Conservation (phyloP, 805 yeast species). For the Komagataella populi region DNA sequence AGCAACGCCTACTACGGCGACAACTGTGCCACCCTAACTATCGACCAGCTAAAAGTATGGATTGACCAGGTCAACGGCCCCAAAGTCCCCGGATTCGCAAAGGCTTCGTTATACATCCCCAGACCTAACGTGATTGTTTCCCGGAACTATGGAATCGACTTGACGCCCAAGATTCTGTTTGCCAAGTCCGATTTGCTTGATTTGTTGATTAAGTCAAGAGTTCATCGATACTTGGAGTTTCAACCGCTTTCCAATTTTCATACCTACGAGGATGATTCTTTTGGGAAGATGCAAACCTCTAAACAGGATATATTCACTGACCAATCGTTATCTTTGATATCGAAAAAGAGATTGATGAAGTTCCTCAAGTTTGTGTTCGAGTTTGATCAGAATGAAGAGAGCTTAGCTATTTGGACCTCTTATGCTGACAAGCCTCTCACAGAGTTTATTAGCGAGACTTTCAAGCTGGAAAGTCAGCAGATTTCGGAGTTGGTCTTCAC, state of each 20-base stretch:
- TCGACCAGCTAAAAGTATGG: slow-evolving; percentile 81
- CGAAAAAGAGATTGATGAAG: slow-evolving; percentile 81
- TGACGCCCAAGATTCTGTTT: slow-evolving; percentile 77
- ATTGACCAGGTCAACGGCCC: slow-evolving; percentile 50
- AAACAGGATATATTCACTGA: slow-evolving; percentile 92
- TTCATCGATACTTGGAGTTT: slow-evolving; percentile 84
- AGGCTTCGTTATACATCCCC: slow-evolving; percentile 76
- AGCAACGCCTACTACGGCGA: slow-evolving; percentile 82
- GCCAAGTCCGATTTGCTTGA: slow-evolving; percentile 81
- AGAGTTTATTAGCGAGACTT: slow-evolving; percentile 46
- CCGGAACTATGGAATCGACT: slow-evolving; percentile 75
- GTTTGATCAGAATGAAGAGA: slow-evolving; percentile 45
- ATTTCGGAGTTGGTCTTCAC: slow-evolving; percentile 75
- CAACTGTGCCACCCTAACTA: slow-evolving; percentile 68
- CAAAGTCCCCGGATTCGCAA: slow-evolving; percentile 20
- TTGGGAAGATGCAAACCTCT: slow-evolving; percentile 74
- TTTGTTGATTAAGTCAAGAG: slow-evolving; percentile 70
- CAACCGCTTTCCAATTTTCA: slow-evolving; percentile 82
- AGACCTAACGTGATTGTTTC: slow-evolving; percentile 41
- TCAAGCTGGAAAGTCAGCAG: slow-evolving; percentile 62
- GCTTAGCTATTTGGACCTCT: slow-evolving; percentile 29
- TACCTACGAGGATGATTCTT: slow-evolving; percentile 84
- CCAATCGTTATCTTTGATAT: slow-evolving; percentile 56
- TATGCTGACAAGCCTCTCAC: slow-evolving; percentile 44
- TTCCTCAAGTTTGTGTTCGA: slow-evolving; percentile 77